phyloP scores from a whole-genome alignment of 148 eudicot genomes.

The Spergularia marina region DNA sequence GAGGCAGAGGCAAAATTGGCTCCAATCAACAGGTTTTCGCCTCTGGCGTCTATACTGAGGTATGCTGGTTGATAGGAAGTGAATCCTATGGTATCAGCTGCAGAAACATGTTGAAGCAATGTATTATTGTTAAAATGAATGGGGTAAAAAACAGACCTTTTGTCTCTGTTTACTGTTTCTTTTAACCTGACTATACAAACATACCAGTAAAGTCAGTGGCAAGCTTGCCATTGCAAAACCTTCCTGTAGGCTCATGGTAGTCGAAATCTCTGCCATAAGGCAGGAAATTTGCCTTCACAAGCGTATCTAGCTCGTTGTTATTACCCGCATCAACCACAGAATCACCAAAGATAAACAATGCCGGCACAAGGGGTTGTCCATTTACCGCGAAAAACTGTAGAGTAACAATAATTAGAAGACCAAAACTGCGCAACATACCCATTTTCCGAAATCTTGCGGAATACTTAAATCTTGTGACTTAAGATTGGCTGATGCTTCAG shows the following conservation, averaged over 20 bases:
- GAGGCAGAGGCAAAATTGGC: conserved; percentile 78
- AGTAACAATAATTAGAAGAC: background rate
- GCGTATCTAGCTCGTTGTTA: conserved; percentile 65
- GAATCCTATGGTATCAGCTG: conserved; percentile 79
- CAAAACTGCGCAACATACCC: conserved; percentile 4
- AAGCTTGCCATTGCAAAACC: conserved; percentile 95
- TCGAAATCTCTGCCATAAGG: conserved; percentile 91
- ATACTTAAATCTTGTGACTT: too few relatives aligned
- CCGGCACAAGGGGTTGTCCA: conserved; percentile 80
- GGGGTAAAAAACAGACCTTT: too few relatives aligned
- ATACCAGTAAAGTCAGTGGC: conserved; percentile 86
- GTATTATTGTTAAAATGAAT: too few relatives aligned
- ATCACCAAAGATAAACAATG: conserved; percentile 85
- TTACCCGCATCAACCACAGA: conserved; percentile 82
- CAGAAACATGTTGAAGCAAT: background rate
- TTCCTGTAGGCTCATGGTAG: conserved; percentile 61
- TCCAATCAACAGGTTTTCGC: conserved; percentile 48
- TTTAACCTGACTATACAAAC: background rate
- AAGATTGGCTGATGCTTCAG: background rate
- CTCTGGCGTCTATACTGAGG: conserved; percentile 49
- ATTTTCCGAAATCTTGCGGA: background rate
- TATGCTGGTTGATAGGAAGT: conserved; percentile 58
- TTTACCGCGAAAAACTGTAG: conserved; percentile 21
- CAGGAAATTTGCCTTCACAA: conserved; percentile 72
- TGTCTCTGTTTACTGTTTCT: too few relatives aligned